Evolutionary conservation across 805 yeast species (phyloP), one percentile per base, ranked within the genome.

Genomic region (Candida michaelii): DNA sequence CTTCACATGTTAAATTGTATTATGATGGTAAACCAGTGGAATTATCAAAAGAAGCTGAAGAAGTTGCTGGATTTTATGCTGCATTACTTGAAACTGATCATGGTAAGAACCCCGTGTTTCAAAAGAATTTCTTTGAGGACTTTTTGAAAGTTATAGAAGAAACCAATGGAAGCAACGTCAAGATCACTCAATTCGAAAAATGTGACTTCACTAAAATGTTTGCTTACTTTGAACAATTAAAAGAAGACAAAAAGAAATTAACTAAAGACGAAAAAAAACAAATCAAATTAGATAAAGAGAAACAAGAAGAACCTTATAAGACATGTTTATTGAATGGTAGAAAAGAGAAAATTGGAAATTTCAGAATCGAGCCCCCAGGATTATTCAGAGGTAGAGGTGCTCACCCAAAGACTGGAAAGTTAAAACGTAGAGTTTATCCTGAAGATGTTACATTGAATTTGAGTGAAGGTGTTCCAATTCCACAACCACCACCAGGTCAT

Each of bases 331-430:
- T 91, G 36, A 88, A 91, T 59, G 97, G 97, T 13, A 77, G 96
- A 52, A 84, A 78, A 55, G 97, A 91, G 57, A 90, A 83, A 54
- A 95, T 91, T 23, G 97, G 97, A 17, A 91, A 91, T 60, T 91
- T 91, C 62, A 74, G 91, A 57, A 83, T 91, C 37, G 99, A 91
- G 71, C 98, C 98, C 24, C 98, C 99, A 0, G 97, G 96, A 1
- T 69, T 91, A 42, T 91, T 90, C 60, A 76, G 97, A 63, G 99
- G 98, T 33, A 85, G 98, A 63, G 98, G 97, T 56, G 89, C 91
- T 0, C 98, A 90, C 62, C 98, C 98, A 13, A 89, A 86, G 62
- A 90, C 97, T 1, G 99, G 99, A 32, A 87, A 84, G 59, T 66
- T 89, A 44, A 91, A 91, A 60, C 79, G 83, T 54, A 76, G 99